Conservation (phyloP, 306 rosid species). For the Vigna unguiculata region DNA sequence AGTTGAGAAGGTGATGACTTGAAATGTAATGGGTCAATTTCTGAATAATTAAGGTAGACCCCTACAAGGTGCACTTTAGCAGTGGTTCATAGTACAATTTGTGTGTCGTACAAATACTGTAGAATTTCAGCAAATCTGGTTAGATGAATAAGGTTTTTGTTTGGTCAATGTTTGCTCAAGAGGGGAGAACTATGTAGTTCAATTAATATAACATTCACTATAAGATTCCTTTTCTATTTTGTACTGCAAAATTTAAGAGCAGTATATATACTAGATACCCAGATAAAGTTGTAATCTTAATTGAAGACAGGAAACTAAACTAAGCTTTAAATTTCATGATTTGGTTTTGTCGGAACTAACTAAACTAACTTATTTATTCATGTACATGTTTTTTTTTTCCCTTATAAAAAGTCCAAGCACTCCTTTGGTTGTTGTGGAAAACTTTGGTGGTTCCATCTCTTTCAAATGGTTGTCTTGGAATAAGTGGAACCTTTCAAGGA, state of each 20-base stretch:
- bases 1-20: slow-evolving; percentile 31
- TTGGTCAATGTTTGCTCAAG: slow-evolving; percentile 30
- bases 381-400: not conserved
- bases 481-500: slow-evolving; percentile 15
- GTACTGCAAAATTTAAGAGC: not conserved
- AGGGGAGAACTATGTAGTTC: not conserved
- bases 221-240: not conserved
- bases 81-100: slow-evolving; percentile 15
- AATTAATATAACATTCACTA: slow-evolving; percentile 7
- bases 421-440: not conserved
- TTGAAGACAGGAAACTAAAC: not conserved
- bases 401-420: slow-evolving; percentile 12
- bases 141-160: slow-evolving; percentile 27
- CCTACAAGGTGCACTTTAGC: slow-evolving; percentile 39
- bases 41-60: slow-evolving; percentile 50
- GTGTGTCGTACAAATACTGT: not conserved
- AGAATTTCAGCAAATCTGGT: slow-evolving; percentile 22
- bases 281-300: not conserved
- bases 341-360: too few relatives aligned
- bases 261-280: not conserved
- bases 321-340: not conserved
- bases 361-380: not conserved
- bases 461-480: slow-evolving; percentile 35
- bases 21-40: slow-evolving; percentile 38
- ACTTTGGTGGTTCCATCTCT: slow-evolving; percentile 40